phyloP scores from a whole-genome alignment of 1,284 basidiomycete species.

The Mycosarcoma mackinlayi region DNA sequence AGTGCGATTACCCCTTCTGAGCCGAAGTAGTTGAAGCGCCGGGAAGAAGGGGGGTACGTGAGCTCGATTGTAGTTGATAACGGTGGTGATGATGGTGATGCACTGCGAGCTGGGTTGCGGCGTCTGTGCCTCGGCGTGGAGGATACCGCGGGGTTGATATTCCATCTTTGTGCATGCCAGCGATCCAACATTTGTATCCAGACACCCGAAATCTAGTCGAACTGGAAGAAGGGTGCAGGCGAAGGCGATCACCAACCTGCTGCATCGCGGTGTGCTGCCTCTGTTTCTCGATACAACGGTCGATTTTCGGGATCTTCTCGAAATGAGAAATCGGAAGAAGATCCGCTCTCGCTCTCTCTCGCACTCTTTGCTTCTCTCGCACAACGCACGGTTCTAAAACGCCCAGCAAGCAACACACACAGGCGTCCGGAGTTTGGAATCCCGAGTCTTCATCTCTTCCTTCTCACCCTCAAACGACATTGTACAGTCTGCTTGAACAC shows the following conservation, averaged over 20 bases:
- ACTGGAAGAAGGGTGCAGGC: not conserved
- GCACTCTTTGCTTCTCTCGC: not conserved
- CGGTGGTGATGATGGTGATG: conserved; percentile 1
- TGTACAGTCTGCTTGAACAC: too few relatives aligned
- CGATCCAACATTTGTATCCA: not conserved
- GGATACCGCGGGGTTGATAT: not conserved
- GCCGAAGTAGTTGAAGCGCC: too few relatives aligned
- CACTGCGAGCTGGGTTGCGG: not conserved
- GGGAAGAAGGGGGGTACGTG: too few relatives aligned
- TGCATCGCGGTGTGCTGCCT: conserved; percentile 20
- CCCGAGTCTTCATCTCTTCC: too few relatives aligned
- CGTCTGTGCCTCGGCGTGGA: not conserved
- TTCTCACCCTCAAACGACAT: too few relatives aligned
- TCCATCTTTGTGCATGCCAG: not conserved
- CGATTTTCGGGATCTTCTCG: conserved; percentile 13
- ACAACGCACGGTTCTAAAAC: conserved; percentile 8
- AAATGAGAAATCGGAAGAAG: conserved; percentile 26
- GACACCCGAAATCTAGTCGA: not conserved
- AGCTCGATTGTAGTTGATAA: too few relatives aligned
- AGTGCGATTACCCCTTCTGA: conserved; percentile 29
- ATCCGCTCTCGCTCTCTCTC: conserved; percentile 2
- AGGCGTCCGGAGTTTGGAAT: too few relatives aligned
- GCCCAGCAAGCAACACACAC: too few relatives aligned
- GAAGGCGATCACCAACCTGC: conserved; percentile 12
- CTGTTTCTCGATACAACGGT: not conserved